Evolutionary conservation across 306 rosid species (phyloP).

Genomic region (Inga laurina): DNA sequence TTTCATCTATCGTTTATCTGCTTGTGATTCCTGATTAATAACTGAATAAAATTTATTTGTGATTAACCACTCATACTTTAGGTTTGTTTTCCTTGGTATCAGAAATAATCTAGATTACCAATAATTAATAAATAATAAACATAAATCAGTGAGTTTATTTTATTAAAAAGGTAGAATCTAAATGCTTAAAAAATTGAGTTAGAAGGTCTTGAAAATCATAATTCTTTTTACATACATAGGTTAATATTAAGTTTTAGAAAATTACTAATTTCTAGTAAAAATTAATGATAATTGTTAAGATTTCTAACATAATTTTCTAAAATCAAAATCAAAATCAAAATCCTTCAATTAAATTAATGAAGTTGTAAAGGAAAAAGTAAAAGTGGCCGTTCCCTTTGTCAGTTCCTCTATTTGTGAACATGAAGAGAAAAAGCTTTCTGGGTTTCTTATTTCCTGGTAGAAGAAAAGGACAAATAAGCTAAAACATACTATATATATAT

Average conservation of each 20-base stretch:
- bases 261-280: too few relatives aligned
- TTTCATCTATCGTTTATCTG: neutral
- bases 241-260: too few relatives aligned
- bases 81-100: too few relatives aligned
- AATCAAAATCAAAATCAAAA: too few relatives aligned
- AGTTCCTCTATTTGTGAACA: constrained; percentile 3
- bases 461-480: neutral
- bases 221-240: neutral
- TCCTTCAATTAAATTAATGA: neutral
- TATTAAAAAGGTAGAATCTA: too few relatives aligned
- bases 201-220: neutral
- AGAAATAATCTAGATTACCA: too few relatives aligned
- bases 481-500: neutral
- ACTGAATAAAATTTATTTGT: neutral
- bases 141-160: too few relatives aligned
- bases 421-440: neutral
- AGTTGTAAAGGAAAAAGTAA: constrained; percentile 12
- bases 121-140: too few relatives aligned
- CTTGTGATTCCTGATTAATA: neutral
- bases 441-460: neutral
- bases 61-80: too few relatives aligned
- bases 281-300: too few relatives aligned
- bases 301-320: too few relatives aligned
- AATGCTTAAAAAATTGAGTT: too few relatives aligned
- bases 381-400: neutral